Evolutionary conservation across 805 yeast species (phyloP), one percentile per base, ranked within the genome.

Genomic region (Suhomyces canberraensis): DNA sequence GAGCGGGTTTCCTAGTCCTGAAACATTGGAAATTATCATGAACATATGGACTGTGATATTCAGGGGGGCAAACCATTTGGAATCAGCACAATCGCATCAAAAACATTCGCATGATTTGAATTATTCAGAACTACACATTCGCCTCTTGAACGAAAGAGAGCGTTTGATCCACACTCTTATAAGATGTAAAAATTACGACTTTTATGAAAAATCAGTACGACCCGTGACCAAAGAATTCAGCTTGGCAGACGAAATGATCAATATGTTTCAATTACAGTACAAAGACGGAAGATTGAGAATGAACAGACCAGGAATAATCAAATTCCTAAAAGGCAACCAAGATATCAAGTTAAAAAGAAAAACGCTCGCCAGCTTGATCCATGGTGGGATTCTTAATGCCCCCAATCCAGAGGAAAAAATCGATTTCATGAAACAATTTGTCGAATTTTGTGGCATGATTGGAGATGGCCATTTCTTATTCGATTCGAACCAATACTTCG

Each of bases 31-130:
- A 11, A 41, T 56, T 29, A 33, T 55, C 11, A 42, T 58, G 29
- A 47, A 47, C 16, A 44, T 51, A 11, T 62, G 68, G 67, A 39
- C 41, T 13, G 31, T 36, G 4, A 48, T 51, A 4, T 56, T 61
- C 31, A 15, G 4, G 15, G 42, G 38, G 16, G 27, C 25, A 6
- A 27, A 27, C 9, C n/a, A n/a, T n/a, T n/a, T n/a, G n/a, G n/a
- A n/a, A n/a, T n/a, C n/a, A n/a, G 22, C 22, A 20, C 7, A 20
- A 9, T 20, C 22, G 7, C 22, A 20, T 7, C 22, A 20, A 20
- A 15, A 24, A 6, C n/a, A n/a, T n/a, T n/a, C n/a, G n/a, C n/a
- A n/a, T n/a, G 18, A 39, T 13, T 32, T 25, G 1, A 29, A 33
- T 3, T 26, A 49, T 6, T 17, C n/a, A 6, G 27, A 29, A 7